phyloP scores from a whole-genome alignment of 202 grass and related monocot genomes.

The Setaria viridis region DNA sequence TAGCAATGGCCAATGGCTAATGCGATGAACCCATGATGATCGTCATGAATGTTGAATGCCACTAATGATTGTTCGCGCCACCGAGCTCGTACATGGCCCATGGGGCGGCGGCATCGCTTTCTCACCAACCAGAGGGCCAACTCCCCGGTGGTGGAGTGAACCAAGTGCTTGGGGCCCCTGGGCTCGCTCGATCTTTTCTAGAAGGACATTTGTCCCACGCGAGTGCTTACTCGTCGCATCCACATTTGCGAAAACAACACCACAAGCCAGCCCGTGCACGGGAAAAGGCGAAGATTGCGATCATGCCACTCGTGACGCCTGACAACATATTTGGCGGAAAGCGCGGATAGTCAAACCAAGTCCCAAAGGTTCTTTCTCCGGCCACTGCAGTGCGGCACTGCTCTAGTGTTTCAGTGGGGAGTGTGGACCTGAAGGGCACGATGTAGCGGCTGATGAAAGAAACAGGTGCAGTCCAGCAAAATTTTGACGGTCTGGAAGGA shows the following conservation, averaged over 20 bases:
- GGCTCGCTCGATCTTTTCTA: constrained; percentile 21
- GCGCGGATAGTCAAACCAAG: background rate
- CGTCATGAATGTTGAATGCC: background rate
- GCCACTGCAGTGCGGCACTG: background rate
- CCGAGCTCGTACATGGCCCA: background rate
- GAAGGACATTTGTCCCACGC: constrained; percentile 31
- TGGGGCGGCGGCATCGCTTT: background rate
- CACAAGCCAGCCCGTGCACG: background rate
- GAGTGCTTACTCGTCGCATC: background rate
- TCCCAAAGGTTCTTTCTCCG: background rate
- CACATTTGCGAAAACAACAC: background rate
- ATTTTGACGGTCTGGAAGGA: background rate
- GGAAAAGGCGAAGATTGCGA: background rate
- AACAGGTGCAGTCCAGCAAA: background rate
- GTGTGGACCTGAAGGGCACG: too few species aligned
- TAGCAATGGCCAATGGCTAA: background rate
- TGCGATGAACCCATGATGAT: background rate
- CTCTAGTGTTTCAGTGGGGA: background rate
- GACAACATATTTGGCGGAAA: background rate
- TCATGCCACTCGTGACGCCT: background rate
- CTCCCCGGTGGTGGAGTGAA: constrained; percentile 8
- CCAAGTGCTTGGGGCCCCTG: background rate
- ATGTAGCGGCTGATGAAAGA: background rate
- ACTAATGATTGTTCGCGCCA: constrained; percentile 12
- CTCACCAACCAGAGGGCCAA: constrained; percentile 23